Base-by-base conservation (phyloP, 495 filamentous ascomycete species). In the Tuber borchii region DNA sequence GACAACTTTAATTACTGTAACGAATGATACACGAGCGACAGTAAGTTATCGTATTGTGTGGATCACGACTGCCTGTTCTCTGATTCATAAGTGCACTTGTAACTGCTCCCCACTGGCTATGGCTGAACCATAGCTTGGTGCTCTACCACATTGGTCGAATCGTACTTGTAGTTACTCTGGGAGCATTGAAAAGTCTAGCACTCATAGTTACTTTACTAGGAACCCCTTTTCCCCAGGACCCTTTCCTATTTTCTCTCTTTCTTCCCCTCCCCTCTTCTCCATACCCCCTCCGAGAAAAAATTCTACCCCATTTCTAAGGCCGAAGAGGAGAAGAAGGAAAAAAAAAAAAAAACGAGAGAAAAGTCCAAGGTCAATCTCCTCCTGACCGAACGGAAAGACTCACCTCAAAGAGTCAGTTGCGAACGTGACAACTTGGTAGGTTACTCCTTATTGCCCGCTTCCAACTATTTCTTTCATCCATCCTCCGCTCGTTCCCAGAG, bases 91-190 rank as follows among this genome's bases (percentile, higher is more conserved):
- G 56, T 65, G 26, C 56, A 17, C 26, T 31, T 65, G 56, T 65
- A 65, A 65, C 56, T 34, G 10, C 34, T 26, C 56, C 16, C 56
- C 16, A 19, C 56, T 65, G 56, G 56, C 56, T 26, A 65, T 31
- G 56, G 56, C 56, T 65, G 56, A 65, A 65, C n/a, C 48, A 56
- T 56, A 4, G n/a, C 12, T 56, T 56, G 22, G 48, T 56, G 48
- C 22, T 56, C 48, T 8, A 10, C 48, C 48, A 56, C 48, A 56
- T 56, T 7, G 48, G 48, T 10, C 48, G 10, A 26, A 56, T 34
- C 56, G 56, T 65, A 65, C 56, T 65, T 65, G 56, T 43, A 43
- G 56, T 65, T 65, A 65, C 56, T 65, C 56, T 65, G 14, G 12
- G 56, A 65, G 56, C 31, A 19, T 65, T 65, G 56, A 65, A 65